Evolutionary conservation across 2,329 filamentous ascomycete genomes (phyloP).

Genomic region (Aspergillus chevalieri): DNA sequence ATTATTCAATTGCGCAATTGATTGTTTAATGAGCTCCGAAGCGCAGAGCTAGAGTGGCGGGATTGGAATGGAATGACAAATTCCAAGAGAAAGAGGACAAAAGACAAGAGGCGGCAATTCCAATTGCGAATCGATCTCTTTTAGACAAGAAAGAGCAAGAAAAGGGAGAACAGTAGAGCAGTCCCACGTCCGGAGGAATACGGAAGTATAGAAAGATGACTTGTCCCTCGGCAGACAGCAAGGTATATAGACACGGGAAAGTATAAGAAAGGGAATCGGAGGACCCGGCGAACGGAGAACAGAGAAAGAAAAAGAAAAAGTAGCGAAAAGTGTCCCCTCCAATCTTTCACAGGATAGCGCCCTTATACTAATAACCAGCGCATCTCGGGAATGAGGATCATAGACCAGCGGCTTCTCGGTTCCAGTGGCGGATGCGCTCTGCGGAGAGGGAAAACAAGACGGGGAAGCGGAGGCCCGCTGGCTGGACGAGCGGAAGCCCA

Average conservation of each 20-base stretch:
- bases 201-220: constrained; percentile 26
- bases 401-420: constrained; percentile 12
- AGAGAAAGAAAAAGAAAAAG: constrained; percentile 6
- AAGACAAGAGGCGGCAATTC: neutral
- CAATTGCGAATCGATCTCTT: constrained; percentile 1
- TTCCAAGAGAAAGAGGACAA: neutral
- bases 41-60: neutral
- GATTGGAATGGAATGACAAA: too few species aligned
- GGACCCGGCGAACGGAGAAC: neutral
- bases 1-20: neutral
- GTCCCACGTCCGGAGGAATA: constrained; percentile 23
- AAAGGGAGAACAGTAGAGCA: constrained; percentile 3
- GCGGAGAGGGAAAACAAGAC: constrained; percentile 22
- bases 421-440: constrained; percentile 16
- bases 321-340: neutral
- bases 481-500: constrained; percentile 33
- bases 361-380: constrained; percentile 5
- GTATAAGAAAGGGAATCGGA: constrained; percentile 1
- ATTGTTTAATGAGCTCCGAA: neutral
- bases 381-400: constrained; percentile 17
- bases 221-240: constrained; percentile 13
- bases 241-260: neutral
- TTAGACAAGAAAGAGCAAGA: constrained; percentile 2
- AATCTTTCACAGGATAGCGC: neutral
- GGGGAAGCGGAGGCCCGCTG: constrained; percentile 29